Evolutionary conservation across 768 basidiomycete genomes (phyloP).

Genomic region (Coprinopsis cinerea): DNA sequence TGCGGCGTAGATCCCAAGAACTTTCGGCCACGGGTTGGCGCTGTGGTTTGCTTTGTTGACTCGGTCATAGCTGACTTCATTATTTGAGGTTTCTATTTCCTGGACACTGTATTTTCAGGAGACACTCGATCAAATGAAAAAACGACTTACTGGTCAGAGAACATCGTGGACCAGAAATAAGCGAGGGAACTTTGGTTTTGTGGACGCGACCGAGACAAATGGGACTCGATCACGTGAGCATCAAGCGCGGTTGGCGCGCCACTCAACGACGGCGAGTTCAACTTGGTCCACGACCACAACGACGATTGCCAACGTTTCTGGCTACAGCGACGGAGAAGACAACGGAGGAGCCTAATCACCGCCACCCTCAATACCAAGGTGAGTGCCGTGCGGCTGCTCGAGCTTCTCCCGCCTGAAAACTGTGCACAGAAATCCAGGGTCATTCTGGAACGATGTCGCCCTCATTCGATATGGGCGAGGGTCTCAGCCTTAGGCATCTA

Average conservation of each 20-base stretch:
- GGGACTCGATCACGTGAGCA: conserved; percentile 5
- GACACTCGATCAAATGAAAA: neutral
- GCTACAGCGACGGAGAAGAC: neutral
- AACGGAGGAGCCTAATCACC: neutral
- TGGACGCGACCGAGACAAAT: conserved; percentile 1
- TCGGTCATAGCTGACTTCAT: no score
- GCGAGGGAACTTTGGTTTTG: conserved; percentile 1
- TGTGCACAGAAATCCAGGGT: neutral
- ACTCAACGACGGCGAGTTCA: no score
- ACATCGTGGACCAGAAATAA: neutral
- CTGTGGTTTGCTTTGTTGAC: no score
- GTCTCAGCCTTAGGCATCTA: conserved; percentile 46
- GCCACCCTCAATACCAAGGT: neutral
- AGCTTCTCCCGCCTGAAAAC: neutral
- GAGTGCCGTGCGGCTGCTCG: neutral
- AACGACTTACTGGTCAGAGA: neutral
- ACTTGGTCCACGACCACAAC: neutral
- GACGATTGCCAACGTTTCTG: neutral
- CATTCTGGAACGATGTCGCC: conserved; percentile 12
- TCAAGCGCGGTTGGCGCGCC: conserved; percentile 1
- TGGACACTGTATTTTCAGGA: neutral
- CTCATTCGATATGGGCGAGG: conserved; percentile 28
- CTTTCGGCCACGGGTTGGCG: no score
- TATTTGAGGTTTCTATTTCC: no score
- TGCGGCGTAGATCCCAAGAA: neutral